Evolutionary conservation across 2,329 filamentous ascomycete species (phyloP).

Genomic region (Cercospora nicotianae): DNA sequence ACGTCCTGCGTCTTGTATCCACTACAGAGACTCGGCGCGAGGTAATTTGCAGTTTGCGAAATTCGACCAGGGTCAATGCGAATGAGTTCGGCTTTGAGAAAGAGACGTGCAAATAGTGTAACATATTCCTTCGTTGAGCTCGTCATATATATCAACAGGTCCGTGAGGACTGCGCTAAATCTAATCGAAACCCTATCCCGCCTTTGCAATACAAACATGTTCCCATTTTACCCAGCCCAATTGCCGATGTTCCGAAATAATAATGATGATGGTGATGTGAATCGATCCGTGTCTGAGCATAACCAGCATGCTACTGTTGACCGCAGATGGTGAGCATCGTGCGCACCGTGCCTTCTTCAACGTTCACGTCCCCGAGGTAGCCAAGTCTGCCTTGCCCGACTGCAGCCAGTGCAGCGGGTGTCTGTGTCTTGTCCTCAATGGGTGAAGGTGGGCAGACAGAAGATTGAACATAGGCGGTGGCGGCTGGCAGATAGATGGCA

Average conservation of each 20-base stretch:
- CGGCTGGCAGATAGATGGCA: constrained; percentile 26
- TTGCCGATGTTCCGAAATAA: background rate
- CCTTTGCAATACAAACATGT: background rate
- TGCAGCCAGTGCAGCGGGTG: constrained; percentile 24
- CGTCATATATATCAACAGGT: constrained; percentile 4
- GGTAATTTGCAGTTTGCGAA: background rate
- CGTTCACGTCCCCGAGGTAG: constrained; percentile 26
- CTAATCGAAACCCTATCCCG: background rate
- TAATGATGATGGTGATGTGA: background rate
- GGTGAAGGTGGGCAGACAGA: constrained; percentile 19
- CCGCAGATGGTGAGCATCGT: constrained; percentile 27
- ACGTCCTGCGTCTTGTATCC: background rate
- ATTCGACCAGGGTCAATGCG: background rate
- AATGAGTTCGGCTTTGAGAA: background rate
- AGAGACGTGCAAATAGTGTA: background rate
- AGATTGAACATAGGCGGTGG: constrained; percentile 20
- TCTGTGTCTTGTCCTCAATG: constrained; percentile 22
- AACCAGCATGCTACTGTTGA: constrained; percentile 10
- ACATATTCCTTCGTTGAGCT: constrained; percentile 1
- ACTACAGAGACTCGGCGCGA: background rate
- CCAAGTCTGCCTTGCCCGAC: constrained; percentile 24
- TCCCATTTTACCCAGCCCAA: background rate
- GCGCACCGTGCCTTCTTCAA: constrained; percentile 19
- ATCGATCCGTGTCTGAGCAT: background rate
- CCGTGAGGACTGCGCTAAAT: constrained; percentile 8